Evolutionary conservation across 1,284 basidiomycete genomes (phyloP).

Genomic region (Tremellales sp.): DNA sequence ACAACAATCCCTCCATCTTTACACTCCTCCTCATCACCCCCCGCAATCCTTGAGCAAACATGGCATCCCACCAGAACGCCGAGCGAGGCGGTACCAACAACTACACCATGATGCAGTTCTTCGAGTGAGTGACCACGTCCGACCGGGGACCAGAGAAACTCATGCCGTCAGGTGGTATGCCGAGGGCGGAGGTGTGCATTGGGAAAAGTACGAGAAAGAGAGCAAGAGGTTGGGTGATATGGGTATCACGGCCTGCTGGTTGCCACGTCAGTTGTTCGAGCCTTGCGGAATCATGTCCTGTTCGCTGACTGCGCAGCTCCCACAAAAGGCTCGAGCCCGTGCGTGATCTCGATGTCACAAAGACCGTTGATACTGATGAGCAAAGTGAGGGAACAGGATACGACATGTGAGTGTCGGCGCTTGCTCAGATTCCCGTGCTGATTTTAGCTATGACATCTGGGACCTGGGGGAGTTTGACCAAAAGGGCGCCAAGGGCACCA

Average conservation of each 20-base stretch:
- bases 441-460: slow-evolving; percentile 62
- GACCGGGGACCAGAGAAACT: neutral
- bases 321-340: slow-evolving; percentile 42
- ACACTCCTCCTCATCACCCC: too few species aligned
- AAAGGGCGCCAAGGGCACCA: slow-evolving; percentile 72
- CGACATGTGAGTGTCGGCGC: slow-evolving; percentile 35
- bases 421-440: neutral
- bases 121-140: slow-evolving; percentile 25
- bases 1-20: too few species aligned
- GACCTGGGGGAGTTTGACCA: slow-evolving; percentile 90
- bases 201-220: slow-evolving; percentile 72
- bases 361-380: slow-evolving; percentile 1
- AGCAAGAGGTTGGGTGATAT: slow-evolving; percentile 65
- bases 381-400: slow-evolving; percentile 43
- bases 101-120: slow-evolving; percentile 47
- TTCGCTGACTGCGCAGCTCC: slow-evolving; percentile 24
- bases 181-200: slow-evolving; percentile 49
- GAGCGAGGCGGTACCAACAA: slow-evolving; percentile 22
- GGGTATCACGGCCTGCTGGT: slow-evolving; percentile 77
- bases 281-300: neutral
- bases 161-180: slow-evolving; percentile 39
- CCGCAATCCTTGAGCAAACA: too few species aligned
- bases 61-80: slow-evolving; percentile 24
- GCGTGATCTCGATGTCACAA: slow-evolving; percentile 3
- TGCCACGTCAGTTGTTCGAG: slow-evolving; percentile 47